Conservation (phyloP, 495 filamentous ascomycete genomes). For the Tuber aestivum region DNA sequence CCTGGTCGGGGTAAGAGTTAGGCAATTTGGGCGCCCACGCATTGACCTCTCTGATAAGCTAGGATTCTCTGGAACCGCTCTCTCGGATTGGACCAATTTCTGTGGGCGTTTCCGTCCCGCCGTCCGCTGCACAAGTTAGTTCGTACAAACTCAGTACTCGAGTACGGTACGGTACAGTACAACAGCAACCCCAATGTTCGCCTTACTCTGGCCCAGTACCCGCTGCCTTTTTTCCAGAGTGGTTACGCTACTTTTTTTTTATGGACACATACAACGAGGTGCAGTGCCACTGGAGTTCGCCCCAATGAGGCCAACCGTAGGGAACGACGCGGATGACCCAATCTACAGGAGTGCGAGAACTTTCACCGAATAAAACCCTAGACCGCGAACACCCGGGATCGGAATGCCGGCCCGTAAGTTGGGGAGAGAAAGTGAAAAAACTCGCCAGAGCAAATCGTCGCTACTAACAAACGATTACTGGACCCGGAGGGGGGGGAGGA, state of each 20-base stretch:
- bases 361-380: not conserved
- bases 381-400: not conserved
- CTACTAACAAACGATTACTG: not conserved
- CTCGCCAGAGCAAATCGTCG: not conserved
- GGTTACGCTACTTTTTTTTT: not conserved
- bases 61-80: slow-evolving; percentile 30
- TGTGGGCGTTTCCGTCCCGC: slow-evolving; percentile 26
- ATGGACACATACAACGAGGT: not conserved
- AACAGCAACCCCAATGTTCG: not conserved
- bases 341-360: not conserved
- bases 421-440: not conserved
- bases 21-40: not conserved
- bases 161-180: too few relatives aligned
- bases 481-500: not conserved
- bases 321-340: not conserved
- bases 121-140: not conserved
- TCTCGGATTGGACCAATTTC: slow-evolving; percentile 24
- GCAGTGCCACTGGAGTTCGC: not conserved
- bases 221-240: not conserved
- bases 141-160: not conserved
- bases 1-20: not conserved
- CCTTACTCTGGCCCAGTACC: not conserved
- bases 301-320: not conserved
- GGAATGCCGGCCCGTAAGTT: not conserved
- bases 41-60: slow-evolving; percentile 25